A percentile compares a stretch with the other conserved stretches of the same genome.
These are phyloP conservation scores for Sporisorium reilianum DNA, from an alignment of 1,284 basidiomycete species.

Conservation along the genomic window DNA sequence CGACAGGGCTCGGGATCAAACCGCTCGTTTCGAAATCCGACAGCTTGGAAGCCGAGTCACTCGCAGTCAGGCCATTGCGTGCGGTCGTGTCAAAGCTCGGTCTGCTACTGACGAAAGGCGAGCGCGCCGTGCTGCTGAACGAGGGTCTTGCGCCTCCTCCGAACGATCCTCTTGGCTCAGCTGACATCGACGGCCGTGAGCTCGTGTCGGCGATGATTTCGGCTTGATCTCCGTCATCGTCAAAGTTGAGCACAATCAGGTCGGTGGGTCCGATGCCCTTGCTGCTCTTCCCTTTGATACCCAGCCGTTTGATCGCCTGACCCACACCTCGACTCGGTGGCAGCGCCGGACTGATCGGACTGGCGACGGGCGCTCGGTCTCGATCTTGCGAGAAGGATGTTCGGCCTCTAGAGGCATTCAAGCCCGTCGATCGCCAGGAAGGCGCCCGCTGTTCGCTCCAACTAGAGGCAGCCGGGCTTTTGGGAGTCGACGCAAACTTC, in stretches of 20 bases:
- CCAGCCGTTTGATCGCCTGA: slow-evolving; percentile 29
- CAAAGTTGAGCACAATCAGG: slow-evolving; percentile 20
- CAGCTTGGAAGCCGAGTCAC: slow-evolving; percentile 25
- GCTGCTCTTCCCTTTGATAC: slow-evolving; percentile 24
- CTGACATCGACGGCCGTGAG: slow-evolving; percentile 30
- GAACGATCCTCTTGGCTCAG: slow-evolving; percentile 29
- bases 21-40: slow-evolving; percentile 16
- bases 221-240: slow-evolving; percentile 3
- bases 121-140: slow-evolving; percentile 19
- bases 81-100: slow-evolving; percentile 27
- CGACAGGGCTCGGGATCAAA: slow-evolving; percentile 26
- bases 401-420: slow-evolving; percentile 22
- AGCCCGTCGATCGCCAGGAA: slow-evolving; percentile 33
- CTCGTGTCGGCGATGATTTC: background rate
- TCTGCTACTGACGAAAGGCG: slow-evolving; percentile 17
- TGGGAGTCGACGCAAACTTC: slow-evolving; percentile 18
- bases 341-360: slow-evolving; percentile 39
- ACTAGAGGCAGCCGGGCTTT: slow-evolving; percentile 17
- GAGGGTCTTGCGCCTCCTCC: slow-evolving; percentile 26
- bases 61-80: slow-evolving; percentile 13
- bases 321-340: slow-evolving; percentile 17
- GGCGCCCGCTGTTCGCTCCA: slow-evolving; percentile 32
- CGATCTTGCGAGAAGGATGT: slow-evolving; percentile 48
- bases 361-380: slow-evolving; percentile 43
- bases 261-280: slow-evolving; percentile 37